Base-by-base conservation (phyloP, 176 grass and related monocot species). In the Secale cereale region DNA sequence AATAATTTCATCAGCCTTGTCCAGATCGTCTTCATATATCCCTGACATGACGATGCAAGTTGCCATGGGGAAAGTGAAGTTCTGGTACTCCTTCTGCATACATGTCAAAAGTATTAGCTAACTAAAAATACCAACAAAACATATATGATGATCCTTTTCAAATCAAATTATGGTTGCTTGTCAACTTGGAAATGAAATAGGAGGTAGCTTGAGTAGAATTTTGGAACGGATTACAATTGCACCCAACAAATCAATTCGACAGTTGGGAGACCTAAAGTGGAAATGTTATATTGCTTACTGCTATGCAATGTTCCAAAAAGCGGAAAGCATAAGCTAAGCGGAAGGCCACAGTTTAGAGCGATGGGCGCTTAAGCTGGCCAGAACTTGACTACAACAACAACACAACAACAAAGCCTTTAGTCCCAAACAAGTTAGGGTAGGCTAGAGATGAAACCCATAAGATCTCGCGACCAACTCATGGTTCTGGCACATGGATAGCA, bases 21-120 rank as follows among this genome's bases (percentile, higher is more conserved):
- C 96, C 33, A 87, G 67, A 81, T 98, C 93, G 89, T 98, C 93
- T 81, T 98, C 96, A 56, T 98, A 98, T 80, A 95, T 92, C 22
- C 96, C 96, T 2, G 96, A 98, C 77, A 98, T 79, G 5, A 95
- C 91, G 9, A 98, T 89, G 57, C 96, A 98, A 19, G 85, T 91
- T 19, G 93, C 96, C 35, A 95, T 27, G 59, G 96, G 96, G 41
- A 98, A 92, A 54, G 67, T 94, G 23, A 93, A 86, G 35, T 91
- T 87, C 28, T 74, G 80, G 46, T 98, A 84, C 81, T 87, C 77
- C 65, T 85, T 74, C 89, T 94, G 86, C 62, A 16, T 63, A 43
- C 90, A 89, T 35, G 57, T 27, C 40, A 64, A 81, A 81, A 27
- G 27, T 45, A 33, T 64, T 76, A 28, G 59, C 30, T 11, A 79